phyloP scores from a whole-genome alignment of 371 early-diverging fungal species.

The Haplosporangium sp. region DNA sequence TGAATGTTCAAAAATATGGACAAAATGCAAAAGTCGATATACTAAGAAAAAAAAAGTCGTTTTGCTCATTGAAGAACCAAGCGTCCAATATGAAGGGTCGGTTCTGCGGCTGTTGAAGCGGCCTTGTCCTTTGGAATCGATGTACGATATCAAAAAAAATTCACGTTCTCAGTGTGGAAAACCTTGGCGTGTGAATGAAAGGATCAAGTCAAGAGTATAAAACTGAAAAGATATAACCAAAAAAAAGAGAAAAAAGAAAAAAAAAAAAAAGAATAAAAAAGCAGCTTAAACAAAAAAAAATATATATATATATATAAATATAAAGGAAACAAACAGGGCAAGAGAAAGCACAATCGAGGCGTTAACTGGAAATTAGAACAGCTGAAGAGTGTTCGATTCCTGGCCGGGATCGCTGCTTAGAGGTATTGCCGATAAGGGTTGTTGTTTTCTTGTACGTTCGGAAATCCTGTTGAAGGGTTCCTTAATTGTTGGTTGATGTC shows the following conservation, averaged over 20 bases:
- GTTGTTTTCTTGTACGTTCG: conserved; percentile 27
- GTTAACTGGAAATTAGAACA: neutral
- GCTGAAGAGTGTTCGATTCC: neutral
- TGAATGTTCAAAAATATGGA: conserved; percentile 3
- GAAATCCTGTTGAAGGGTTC: conserved; percentile 54
- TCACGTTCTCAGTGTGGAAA: conserved; percentile 16
- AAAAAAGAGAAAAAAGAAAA: conserved; percentile 7
- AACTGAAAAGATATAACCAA: conserved; percentile 20
- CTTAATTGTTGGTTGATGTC: conserved; percentile 31
- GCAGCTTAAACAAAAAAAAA: conserved; percentile 5
- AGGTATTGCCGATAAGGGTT: conserved; percentile 19
- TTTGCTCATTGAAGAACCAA: conserved; percentile 53
- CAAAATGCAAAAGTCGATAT: neutral
- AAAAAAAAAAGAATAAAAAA: conserved; percentile 6
- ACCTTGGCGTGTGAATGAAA: conserved; percentile 47
- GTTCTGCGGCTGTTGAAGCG: conserved; percentile 56
- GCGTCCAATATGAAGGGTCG: conserved; percentile 40
- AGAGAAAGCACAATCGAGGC: conserved; percentile 7
- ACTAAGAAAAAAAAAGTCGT: conserved; percentile 18
- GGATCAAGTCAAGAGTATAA: conserved; percentile 52
- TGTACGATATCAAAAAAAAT: conserved; percentile 12
- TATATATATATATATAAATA: neutral
- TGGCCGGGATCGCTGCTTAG: conserved; percentile 15
- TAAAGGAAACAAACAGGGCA: conserved; percentile 7
- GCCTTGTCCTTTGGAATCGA: conserved; percentile 46